Percentiles rank a stretch among this genome's conserved stretches.
These are phyloP conservation scores for Fusarium secorum DNA, from an alignment of 2,329 filamentous ascomycete species.

Conservation along the genomic window DNA sequence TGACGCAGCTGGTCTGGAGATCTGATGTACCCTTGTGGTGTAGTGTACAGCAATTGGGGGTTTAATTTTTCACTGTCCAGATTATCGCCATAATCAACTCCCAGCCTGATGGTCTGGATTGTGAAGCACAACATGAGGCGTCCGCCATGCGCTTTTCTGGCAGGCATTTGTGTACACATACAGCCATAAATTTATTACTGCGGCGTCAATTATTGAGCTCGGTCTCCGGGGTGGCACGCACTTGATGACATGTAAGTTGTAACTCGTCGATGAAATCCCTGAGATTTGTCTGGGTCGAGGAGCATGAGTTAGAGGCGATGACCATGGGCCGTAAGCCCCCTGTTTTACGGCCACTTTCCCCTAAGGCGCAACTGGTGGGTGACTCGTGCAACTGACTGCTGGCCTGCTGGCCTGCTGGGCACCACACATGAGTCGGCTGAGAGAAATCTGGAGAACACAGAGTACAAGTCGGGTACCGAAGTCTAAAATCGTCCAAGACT, in stretches of 20 bases:
- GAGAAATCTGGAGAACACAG: not conserved
- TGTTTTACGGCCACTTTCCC: slow-evolving; percentile 8
- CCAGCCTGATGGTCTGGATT: not conserved
- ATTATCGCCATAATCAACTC: not conserved
- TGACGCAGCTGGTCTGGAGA: slow-evolving; percentile 27
- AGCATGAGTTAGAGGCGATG: not conserved
- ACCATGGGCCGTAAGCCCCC: slow-evolving; percentile 23
- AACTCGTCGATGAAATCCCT: slow-evolving; percentile 2
- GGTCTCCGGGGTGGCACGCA: slow-evolving; percentile 2
- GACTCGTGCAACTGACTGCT: slow-evolving; percentile 11
- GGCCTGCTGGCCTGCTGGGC: not conserved
- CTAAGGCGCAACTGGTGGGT: slow-evolving; percentile 4
- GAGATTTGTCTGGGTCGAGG: not conserved
- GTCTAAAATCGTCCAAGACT: slow-evolving; percentile 7
- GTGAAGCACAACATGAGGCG: not conserved
- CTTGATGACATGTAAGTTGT: slow-evolving; percentile 6
- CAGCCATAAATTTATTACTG: not conserved
- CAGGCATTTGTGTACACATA: not conserved
- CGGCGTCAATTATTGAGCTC: slow-evolving; percentile 17
- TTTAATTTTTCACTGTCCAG: not conserved
- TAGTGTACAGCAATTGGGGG: slow-evolving; percentile 12
- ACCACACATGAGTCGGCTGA: slow-evolving; percentile 28
- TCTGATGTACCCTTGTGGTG: slow-evolving; percentile 12
- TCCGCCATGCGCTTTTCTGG: not conserved
- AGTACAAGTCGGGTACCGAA: slow-evolving; percentile 18